Conservation (phyloP, 352 stramenopile species). For the Phytophthora vignae region DNA sequence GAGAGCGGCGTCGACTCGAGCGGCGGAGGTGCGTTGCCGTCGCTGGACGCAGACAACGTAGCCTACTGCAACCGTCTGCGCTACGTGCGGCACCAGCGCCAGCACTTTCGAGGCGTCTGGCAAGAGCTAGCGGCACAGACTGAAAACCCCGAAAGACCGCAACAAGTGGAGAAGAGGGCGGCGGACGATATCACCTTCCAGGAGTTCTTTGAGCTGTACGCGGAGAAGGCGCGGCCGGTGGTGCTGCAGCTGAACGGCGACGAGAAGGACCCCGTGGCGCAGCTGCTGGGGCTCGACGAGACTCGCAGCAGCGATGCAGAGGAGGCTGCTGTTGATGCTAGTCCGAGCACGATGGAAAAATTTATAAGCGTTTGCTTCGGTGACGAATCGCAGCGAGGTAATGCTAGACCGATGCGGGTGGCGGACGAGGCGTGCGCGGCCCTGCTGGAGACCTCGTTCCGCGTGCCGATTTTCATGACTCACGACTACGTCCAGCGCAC, state of each 20-base stretch:
- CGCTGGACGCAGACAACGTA: slow-evolving; percentile 21
- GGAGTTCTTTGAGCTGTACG: slow-evolving; percentile 72
- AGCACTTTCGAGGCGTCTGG: slow-evolving; percentile 41
- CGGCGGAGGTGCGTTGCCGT: not conserved
- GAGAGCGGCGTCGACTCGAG: slow-evolving; percentile 6
- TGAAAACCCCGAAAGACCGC: not conserved
- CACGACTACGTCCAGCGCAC: slow-evolving; percentile 81
- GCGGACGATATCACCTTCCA: slow-evolving; percentile 53
- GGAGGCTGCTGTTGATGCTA: not conserved
- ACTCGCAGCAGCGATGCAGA: slow-evolving; percentile 3
- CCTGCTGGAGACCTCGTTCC: slow-evolving; percentile 50
- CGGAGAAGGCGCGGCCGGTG: slow-evolving; percentile 41
- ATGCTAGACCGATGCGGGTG: slow-evolving; percentile 26
- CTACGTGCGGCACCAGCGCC: slow-evolving; percentile 57
- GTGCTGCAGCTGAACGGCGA: slow-evolving; percentile 36
- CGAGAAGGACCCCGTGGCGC: slow-evolving; percentile 12
- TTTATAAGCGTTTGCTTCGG: slow-evolving; percentile 38
- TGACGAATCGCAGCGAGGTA: slow-evolving; percentile 9
- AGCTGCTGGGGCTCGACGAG: slow-evolving; percentile 26
- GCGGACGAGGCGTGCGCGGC: slow-evolving; percentile 41
- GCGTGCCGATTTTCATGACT: slow-evolving; percentile 57
- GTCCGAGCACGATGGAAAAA: slow-evolving; percentile 1
- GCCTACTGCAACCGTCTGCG: slow-evolving; percentile 58
- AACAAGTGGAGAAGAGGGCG: slow-evolving; percentile 26
- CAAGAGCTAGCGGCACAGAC: slow-evolving; percentile 20